Conservation (phyloP, 169 alveolate species). For the Plasmodium relictum region DNA sequence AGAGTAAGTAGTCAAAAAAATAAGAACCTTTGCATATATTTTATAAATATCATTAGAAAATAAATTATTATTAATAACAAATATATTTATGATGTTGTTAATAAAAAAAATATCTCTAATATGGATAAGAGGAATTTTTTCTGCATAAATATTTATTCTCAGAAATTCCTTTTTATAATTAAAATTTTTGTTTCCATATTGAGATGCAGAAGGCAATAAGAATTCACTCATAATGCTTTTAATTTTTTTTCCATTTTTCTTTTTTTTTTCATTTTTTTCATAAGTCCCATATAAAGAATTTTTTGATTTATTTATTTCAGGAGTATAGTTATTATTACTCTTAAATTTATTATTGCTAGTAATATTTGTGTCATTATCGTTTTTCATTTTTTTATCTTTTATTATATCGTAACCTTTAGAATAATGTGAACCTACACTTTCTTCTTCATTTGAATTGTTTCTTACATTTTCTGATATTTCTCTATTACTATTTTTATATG, state of each 20-base stretch:
- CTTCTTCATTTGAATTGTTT: no score
- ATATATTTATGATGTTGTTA: conserved; percentile 59
- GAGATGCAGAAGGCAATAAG: conserved; percentile 69
- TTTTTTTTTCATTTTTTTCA: neutral
- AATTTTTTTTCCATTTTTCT: neutral
- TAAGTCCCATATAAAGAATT: neutral
- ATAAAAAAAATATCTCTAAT: conserved; percentile 61
- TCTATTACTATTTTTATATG: no score
- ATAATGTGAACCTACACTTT: neutral
- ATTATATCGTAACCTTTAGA: neutral
- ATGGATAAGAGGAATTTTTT: conserved; percentile 56
- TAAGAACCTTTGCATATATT: conserved; percentile 55
- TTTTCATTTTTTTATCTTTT: no score
- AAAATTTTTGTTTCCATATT: conserved; percentile 53
- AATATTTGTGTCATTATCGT: neutral
- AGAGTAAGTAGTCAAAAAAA: conserved; percentile 62
- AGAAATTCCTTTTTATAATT: conserved; percentile 39
- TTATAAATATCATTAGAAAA: conserved; percentile 41
- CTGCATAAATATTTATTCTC: conserved; percentile 73
- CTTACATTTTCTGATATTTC: no score
- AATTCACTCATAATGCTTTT: conserved; percentile 42
- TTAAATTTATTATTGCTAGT: neutral
- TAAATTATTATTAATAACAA: conserved; percentile 29
- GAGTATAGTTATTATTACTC: neutral
- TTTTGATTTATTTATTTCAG: neutral